Conservation (phyloP, 2,329 filamentous ascomycete genomes). For the Neopestalotiopsis rosae region DNA sequence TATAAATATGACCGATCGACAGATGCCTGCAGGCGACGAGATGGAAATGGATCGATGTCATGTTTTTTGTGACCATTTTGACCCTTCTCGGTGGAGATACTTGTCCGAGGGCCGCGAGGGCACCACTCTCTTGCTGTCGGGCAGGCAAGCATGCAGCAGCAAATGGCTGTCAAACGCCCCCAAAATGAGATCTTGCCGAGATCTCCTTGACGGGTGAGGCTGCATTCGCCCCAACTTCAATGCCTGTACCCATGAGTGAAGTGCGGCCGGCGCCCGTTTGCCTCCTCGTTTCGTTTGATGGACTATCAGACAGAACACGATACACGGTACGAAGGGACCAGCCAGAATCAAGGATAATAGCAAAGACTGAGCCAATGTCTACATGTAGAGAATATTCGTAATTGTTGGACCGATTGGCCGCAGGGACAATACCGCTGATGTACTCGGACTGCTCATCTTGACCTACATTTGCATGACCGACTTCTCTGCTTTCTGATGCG, state of each 20-base stretch:
- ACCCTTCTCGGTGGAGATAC: neutral
- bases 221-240: neutral
- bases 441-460: neutral
- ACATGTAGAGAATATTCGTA: neutral
- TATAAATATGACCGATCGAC: constrained; percentile 1
- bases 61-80: neutral
- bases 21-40: neutral
- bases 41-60: neutral
- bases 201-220: neutral
- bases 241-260: neutral
- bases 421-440: neutral
- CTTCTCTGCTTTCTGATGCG: neutral
- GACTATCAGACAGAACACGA: neutral
- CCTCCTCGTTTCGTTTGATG: neutral
- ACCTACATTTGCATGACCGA: neutral
- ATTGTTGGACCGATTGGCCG: neutral
- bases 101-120: neutral
- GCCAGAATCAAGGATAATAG: neutral
- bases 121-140: neutral
- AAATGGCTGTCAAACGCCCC: neutral
- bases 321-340: neutral
- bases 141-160: neutral
- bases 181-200: neutral
- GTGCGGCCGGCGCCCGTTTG: neutral
- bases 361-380: too few species aligned